Percentiles rank a stretch among this genome's conserved stretches.
Conservation (phyloP, 805 yeast genomes). For the Pichia pseudocactophila region DNA sequence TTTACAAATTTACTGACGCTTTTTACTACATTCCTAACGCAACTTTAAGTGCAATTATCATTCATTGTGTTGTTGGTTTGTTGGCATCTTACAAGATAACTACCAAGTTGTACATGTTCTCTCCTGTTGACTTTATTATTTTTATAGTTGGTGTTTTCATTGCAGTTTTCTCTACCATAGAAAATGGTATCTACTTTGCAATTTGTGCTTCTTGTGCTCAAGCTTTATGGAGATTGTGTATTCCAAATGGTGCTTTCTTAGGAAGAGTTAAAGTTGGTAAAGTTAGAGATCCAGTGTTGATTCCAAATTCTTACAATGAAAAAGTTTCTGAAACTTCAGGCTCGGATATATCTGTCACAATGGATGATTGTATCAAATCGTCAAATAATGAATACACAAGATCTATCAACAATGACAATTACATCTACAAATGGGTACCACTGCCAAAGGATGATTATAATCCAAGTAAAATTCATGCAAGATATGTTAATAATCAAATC, state of each 20-base stretch:
- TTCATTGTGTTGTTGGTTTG: slow-evolving; percentile 87
- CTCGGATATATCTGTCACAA: neutral
- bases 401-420: neutral
- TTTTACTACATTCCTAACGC: slow-evolving; percentile 90
- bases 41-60: slow-evolving; percentile 76
- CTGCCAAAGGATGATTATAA: slow-evolving; percentile 27
- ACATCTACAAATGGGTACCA: slow-evolving; percentile 57
- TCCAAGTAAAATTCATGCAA: slow-evolving; percentile 25
- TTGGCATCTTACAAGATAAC: slow-evolving; percentile 61
- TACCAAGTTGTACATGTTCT: slow-evolving; percentile 58
- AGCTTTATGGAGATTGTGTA: slow-evolving; percentile 63
- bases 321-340: neutral
- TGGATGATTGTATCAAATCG: slow-evolving; percentile 1
- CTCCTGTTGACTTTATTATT: slow-evolving; percentile 67
- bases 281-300: slow-evolving; percentile 51
- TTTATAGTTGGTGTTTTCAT: slow-evolving; percentile 66
- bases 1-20: slow-evolving; percentile 74
- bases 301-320: neutral
- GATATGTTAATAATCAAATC: slow-evolving; percentile 44
- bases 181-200: slow-evolving; percentile 86
- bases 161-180: slow-evolving; percentile 72
- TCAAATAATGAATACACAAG: slow-evolving; percentile 2
- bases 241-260: slow-evolving; percentile 74
- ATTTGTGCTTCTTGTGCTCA: slow-evolving; percentile 74
- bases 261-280: slow-evolving; percentile 70